Evolutionary conservation across 2,329 filamentous ascomycete genomes (phyloP).

Genomic region (Talaromyces sp.): DNA sequence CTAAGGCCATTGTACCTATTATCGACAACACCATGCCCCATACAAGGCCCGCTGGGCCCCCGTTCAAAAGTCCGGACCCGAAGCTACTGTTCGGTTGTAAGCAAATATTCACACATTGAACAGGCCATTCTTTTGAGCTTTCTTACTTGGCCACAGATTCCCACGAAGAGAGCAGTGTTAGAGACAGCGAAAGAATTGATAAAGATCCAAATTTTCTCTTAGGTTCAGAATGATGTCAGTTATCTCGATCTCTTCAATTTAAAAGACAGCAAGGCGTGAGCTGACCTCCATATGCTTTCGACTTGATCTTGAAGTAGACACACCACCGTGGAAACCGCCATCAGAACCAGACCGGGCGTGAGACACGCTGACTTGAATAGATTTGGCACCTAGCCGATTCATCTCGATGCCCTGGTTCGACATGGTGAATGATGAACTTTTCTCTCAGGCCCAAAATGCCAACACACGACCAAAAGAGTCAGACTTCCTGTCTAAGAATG

Average conservation of each 20-base stretch:
- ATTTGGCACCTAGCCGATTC: slow-evolving; percentile 8
- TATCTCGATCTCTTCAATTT: too few species aligned
- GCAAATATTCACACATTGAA: neutral
- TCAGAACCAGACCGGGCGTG: slow-evolving; percentile 9
- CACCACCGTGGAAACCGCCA: slow-evolving; percentile 10
- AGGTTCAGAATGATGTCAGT: neutral
- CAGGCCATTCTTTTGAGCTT: neutral
- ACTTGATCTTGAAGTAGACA: slow-evolving; percentile 16
- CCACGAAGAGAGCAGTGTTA: slow-evolving; percentile 20
- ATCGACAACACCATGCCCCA: slow-evolving; percentile 29
- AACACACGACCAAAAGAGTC: neutral
- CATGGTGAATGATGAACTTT: slow-evolving; percentile 5
- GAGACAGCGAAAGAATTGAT: slow-evolving; percentile 16
- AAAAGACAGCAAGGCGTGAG: neutral
- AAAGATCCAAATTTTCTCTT: slow-evolving; percentile 19
- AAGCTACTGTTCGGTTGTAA: slow-evolving; percentile 10
- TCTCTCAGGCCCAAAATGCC: neutral
- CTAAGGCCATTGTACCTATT: slow-evolving; percentile 27
- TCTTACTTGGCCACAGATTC: slow-evolving; percentile 17
- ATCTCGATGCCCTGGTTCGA: slow-evolving; percentile 12
- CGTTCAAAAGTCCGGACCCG: slow-evolving; percentile 26
- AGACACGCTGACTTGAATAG: slow-evolving; percentile 1
- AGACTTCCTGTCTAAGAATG: neutral
- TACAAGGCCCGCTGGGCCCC: slow-evolving; percentile 28
- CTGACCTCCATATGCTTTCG: slow-evolving; percentile 17